These are phyloP conservation scores for Trichosanthes truncata DNA, from an alignment of 306 rosid genomes.

Conservation along the genomic window DNA sequence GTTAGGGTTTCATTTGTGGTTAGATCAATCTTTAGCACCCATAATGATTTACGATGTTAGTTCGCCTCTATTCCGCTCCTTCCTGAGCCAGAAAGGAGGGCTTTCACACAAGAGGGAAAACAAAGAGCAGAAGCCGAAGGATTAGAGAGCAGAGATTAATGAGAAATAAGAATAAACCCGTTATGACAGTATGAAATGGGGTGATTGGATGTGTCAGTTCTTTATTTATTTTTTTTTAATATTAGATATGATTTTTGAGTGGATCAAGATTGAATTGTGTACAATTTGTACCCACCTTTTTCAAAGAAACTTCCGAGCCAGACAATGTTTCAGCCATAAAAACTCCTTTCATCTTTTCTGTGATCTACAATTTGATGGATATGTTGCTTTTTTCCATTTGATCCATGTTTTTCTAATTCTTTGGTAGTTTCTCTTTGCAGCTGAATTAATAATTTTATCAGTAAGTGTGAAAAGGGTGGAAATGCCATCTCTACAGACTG, in stretches of 20 bases:
- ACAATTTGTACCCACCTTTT: background rate
- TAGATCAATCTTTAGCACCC: background rate
- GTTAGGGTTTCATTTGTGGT: slow-evolving; percentile 31
- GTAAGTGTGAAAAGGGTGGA: background rate
- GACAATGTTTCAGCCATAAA: background rate
- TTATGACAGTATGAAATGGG: background rate
- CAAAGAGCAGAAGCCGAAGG: background rate
- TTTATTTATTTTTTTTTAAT: background rate
- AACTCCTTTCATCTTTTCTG: background rate
- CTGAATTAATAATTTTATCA: background rate
- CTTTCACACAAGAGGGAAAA: slow-evolving; percentile 66
- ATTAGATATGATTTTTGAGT: background rate
- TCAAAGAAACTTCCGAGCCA: background rate
- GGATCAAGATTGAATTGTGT: background rate
- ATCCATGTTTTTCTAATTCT: background rate
- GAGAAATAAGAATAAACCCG: background rate
- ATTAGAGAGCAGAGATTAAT: background rate
- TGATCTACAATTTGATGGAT: background rate
- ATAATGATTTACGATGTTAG: slow-evolving; percentile 85
- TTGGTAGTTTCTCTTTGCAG: background rate
- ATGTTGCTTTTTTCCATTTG: background rate
- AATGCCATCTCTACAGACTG: slow-evolving; percentile 94
- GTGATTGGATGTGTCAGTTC: background rate
- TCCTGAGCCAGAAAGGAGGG: slow-evolving; percentile 91
- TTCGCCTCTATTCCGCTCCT: slow-evolving; percentile 81